These are phyloP conservation scores for Patellifolia procumbens DNA, from an alignment of 179 eudicot genomes.

Conservation along the genomic window DNA sequence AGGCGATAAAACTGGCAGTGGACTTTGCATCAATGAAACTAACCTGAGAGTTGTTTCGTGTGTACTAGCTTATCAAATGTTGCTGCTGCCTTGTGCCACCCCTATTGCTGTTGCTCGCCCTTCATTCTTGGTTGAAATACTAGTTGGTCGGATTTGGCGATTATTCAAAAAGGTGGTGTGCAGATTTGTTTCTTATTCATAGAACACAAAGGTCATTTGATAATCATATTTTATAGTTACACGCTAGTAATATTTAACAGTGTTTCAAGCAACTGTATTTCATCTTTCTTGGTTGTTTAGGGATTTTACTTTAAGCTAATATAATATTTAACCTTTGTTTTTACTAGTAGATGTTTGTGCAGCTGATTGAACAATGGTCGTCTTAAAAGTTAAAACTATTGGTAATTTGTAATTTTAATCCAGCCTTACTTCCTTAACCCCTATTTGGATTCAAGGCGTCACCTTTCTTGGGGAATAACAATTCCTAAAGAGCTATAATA, in stretches of 20 bases:
- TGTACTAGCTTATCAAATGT: not conserved
- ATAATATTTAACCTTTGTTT: not conserved
- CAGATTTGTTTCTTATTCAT: not conserved
- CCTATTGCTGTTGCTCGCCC: not conserved
- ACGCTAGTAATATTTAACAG: not conserved
- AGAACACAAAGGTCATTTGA: not conserved
- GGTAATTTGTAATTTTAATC: no score
- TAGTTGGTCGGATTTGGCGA: not conserved
- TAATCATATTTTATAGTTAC: not conserved
- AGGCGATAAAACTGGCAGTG: constrained; percentile 65
- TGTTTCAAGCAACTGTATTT: not conserved
- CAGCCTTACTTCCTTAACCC: no score
- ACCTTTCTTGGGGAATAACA: no score
- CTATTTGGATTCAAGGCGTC: no score
- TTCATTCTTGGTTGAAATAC: not conserved
- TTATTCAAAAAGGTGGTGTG: not conserved
- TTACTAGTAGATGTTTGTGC: no score
- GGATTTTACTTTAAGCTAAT: not conserved
- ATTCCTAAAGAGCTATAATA: no score
- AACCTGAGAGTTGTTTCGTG: constrained; percentile 22
- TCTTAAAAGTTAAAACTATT: no score
- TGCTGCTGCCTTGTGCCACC: not conserved
- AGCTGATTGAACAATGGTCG: no score
- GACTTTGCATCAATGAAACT: constrained; percentile 71
- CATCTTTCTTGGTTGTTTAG: not conserved